Evolutionary conservation across 1,139 yeast species (phyloP), one percentile per base, ranked within the genome.

Genomic region (Scheffersomyces insectosa): DNA sequence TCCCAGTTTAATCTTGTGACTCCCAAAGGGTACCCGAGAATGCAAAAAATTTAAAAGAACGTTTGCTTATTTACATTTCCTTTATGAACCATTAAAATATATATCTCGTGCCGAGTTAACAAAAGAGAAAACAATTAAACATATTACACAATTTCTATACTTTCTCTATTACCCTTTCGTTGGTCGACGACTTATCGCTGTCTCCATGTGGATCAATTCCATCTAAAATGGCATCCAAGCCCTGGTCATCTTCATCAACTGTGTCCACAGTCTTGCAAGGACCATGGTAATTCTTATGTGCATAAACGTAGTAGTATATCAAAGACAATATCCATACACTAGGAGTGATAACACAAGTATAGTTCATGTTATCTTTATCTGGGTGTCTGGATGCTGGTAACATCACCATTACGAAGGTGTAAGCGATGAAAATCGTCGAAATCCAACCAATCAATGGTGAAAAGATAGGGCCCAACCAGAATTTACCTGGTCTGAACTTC

Each of bases 401-500:
- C 72, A 72, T 68, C 39, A 73, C 74, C 65, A 79, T 57, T 32
- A 77, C 52, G 35, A 78, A 68, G 38, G 75, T 68, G 54, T 73
- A 75, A 13, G 51, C 42, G 50, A 65, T 61, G 52, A 67, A 65
- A 8, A 48, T 36, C 30, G 68, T 62, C 2, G 73, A 61, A 4
- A 63, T 57, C 71, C 73, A 68, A 23, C 73, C 74, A 29, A 75
- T 57, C 10, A 75, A 50, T 9, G 70, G 72, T 2, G 85, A 79
- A 41, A 70, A 54, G 12, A 62, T 46, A 6, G 65, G 61, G 28
- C 90, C 90, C 49, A 83, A 65, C 58, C 79, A 78, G 56, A 84
- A 84, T 6, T 80, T 76, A 8, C 91, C 91, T 0, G 88, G 88
- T 14, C 63, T 68, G 57, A 83, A 83, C 39, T 72, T 64, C 38